phyloP scores from a whole-genome alignment of 2,329 filamentous ascomycete genomes.

The Karstenula rhodostoma region DNA sequence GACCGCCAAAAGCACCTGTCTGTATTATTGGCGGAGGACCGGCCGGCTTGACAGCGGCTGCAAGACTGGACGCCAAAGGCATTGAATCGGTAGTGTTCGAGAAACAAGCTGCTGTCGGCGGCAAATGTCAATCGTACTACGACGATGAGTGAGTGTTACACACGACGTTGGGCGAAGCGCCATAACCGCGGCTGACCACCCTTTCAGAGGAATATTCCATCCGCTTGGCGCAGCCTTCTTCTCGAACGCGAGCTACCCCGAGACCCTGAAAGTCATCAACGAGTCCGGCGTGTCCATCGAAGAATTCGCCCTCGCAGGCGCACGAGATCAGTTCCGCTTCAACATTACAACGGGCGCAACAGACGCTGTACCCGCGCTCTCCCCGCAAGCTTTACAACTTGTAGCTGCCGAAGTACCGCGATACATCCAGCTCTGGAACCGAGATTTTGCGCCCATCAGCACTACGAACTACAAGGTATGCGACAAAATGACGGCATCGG shows the following conservation, averaged over 20 bases:
- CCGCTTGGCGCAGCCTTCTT: slow-evolving; percentile 50
- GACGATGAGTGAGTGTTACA: slow-evolving; percentile 46
- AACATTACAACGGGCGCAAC: slow-evolving; percentile 44
- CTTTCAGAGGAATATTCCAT: slow-evolving; percentile 48
- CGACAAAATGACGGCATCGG: slow-evolving; percentile 18
- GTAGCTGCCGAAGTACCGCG: slow-evolving; percentile 44
- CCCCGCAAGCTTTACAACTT: slow-evolving; percentile 32
- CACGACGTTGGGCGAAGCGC: slow-evolving; percentile 30
- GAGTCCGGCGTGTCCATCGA: slow-evolving; percentile 42
- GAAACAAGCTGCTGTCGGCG: slow-evolving; percentile 45
- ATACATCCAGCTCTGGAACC: slow-evolving; percentile 44
- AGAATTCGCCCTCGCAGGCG: slow-evolving; percentile 43
- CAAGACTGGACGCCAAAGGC: slow-evolving; percentile 43
- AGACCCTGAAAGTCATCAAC: slow-evolving; percentile 47
- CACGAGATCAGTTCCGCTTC: slow-evolving; percentile 43
- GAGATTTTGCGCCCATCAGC: slow-evolving; percentile 43
- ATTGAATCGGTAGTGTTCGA: slow-evolving; percentile 49
- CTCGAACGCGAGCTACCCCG: slow-evolving; percentile 47
- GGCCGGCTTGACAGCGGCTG: slow-evolving; percentile 46
- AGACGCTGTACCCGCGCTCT: slow-evolving; percentile 29
- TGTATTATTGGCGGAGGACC: slow-evolving; percentile 51
- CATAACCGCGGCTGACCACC: slow-evolving; percentile 44
- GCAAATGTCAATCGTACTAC: slow-evolving; percentile 50
- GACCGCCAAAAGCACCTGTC: slow-evolving; percentile 39
- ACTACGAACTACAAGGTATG: slow-evolving; percentile 46